Evolutionary conservation across 345 rosid genomes (phyloP).

Genomic region (Excoecaria cochinchinensis): DNA sequence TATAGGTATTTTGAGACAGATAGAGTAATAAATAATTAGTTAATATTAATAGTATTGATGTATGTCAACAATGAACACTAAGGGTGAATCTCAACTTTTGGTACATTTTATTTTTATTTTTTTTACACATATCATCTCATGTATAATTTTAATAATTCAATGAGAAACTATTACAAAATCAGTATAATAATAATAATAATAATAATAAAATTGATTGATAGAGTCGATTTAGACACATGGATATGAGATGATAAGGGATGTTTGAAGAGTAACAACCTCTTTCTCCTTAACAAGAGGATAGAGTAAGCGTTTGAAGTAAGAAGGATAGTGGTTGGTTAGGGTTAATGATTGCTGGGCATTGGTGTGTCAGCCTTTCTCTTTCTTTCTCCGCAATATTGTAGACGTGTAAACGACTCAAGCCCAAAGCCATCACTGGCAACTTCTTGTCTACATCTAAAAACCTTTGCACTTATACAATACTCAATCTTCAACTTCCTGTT

Average conservation of each 20-base stretch:
- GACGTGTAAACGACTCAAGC: constrained; percentile 41
- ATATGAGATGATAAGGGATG: neutral
- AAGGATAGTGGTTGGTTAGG: constrained; percentile 23
- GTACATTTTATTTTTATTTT: neutral
- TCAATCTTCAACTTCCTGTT: constrained; percentile 6
- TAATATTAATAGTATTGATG: no score
- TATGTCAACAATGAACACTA: no score
- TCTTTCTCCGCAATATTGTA: neutral
- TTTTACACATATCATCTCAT: no score
- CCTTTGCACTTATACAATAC: constrained; percentile 24
- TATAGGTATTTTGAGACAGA: no score
- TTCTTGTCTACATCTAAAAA: neutral
- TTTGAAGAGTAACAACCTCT: neutral
- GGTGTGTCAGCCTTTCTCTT: constrained; percentile 11
- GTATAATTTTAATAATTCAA: no score
- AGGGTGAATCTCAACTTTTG: neutral
- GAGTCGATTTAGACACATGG: no score
- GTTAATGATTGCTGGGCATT: constrained; percentile 30
- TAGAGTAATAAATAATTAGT: no score
- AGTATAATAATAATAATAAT: no score
- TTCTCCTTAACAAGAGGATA: neutral
- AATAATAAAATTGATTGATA: no score
- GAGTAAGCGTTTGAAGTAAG: constrained; percentile 17
- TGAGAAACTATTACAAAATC: no score
- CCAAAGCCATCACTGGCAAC: neutral